A percentile compares a stretch with the other conserved stretches of the same genome.
Conservation (phyloP, 2,329 filamentous ascomycete genomes). For the Cryphonectria radicalis region DNA sequence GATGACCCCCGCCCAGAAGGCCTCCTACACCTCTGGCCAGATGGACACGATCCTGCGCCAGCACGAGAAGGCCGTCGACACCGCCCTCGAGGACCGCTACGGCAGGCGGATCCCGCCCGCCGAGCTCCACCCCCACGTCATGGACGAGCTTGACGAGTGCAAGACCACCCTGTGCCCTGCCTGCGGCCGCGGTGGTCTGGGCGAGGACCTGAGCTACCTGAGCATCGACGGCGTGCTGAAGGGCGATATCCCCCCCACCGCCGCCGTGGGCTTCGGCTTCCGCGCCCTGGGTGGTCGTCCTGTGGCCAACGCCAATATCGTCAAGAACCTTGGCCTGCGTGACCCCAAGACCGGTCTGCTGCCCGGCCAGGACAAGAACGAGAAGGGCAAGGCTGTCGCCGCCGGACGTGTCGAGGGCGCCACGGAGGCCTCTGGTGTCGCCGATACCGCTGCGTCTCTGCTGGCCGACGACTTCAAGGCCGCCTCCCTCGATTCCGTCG, state of each 20-base stretch:
- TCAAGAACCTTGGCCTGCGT: constrained; percentile 45
- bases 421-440: background rate
- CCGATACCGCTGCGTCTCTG: background rate
- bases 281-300: constrained; percentile 49
- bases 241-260: constrained; percentile 54
- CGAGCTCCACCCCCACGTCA: constrained; percentile 16
- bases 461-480: constrained; percentile 9
- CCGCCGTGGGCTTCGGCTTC: constrained; percentile 58
- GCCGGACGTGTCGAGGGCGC: background rate
- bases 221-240: constrained; percentile 55
- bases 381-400: background rate
- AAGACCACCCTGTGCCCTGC: constrained; percentile 53
- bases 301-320: constrained; percentile 43
- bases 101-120: constrained; percentile 7
- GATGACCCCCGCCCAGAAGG: constrained; percentile 46
- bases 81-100: constrained; percentile 29
- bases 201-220: constrained; percentile 49
- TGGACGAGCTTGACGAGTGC: constrained; percentile 47
- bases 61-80: constrained; percentile 43
- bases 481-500: background rate
- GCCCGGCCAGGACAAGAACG: background rate
- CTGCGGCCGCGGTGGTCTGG: constrained; percentile 49
- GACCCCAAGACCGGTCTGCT: constrained; percentile 1
- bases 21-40: constrained; percentile 52
- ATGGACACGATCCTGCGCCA: constrained; percentile 54